These are phyloP conservation scores for Anthracocystis setariae DNA, from an alignment of 1,284 basidiomycete genomes.

Conservation along the genomic window DNA sequence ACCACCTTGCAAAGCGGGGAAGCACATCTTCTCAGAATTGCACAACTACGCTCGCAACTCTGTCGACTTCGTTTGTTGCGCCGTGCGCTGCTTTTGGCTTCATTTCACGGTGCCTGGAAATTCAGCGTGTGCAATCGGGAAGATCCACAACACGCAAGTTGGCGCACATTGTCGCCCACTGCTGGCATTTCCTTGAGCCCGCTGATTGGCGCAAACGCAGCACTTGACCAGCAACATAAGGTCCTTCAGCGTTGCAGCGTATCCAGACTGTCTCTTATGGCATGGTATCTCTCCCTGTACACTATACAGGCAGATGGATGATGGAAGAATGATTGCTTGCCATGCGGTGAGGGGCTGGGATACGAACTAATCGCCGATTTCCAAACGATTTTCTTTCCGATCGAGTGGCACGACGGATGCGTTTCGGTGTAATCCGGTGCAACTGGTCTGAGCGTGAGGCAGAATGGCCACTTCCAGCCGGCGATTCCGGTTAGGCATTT, in stretches of 20 bases:
- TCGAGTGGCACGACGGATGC: not conserved
- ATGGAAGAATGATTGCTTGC: too few species aligned
- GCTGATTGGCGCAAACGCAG: too few species aligned
- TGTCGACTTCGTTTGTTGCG: too few species aligned
- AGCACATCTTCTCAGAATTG: not conserved
- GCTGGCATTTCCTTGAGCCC: not conserved
- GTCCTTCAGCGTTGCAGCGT: too few species aligned
- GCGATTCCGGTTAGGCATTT: conserved; percentile 5
- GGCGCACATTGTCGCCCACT: not conserved
- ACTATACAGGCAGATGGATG: too few species aligned
- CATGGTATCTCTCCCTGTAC: too few species aligned
- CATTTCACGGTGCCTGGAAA: not conserved
- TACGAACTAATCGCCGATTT: not conserved
- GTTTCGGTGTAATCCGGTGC: conserved; percentile 38
- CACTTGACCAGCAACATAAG: too few species aligned
- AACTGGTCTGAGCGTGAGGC: conserved; percentile 23
- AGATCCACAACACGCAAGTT: not conserved
- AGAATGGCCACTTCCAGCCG: conserved; percentile 30
- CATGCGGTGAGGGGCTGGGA: too few species aligned
- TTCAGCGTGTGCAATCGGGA: too few species aligned
- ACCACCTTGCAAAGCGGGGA: not conserved
- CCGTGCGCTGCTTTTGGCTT: not conserved
- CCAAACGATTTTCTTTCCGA: conserved; percentile 5
- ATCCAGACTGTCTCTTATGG: too few species aligned
- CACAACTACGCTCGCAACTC: too few species aligned